Base-by-base conservation (phyloP, 345 rosid genomes). In the Pugionium cornutum region DNA sequence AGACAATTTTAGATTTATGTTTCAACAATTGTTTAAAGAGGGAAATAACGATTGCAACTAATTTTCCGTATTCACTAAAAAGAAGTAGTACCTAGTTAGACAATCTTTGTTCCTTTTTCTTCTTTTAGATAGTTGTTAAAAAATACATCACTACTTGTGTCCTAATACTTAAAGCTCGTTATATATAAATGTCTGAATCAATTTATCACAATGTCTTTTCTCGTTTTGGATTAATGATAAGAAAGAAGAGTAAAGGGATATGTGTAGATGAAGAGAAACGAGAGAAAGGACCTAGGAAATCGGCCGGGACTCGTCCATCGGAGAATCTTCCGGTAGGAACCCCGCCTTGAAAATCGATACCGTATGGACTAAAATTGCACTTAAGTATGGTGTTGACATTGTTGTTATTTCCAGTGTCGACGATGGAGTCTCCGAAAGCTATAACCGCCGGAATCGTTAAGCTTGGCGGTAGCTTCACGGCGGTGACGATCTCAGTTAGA, bases 341-440 rank as follows among this genome's bases (percentile, higher is more conserved):
- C 64, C 78, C 75, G 25, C 80, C 83, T 36, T 18, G 9, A 64
- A 86, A 82, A 58, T 86, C 78, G 36, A 79, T 75, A 45, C 88
- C 91, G 9, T 86, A 81, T 0, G 88, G 91, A 2, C 39, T 78
- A 57, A 81, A 83, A 32, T 86, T 69, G 67, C 79, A 63, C 49
- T 78, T 86, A 18, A 50, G 60, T 0, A 75, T 2, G 1, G 88
- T 83, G 4, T 57, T 39, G 30, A 83, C 31, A 33, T 66, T 0
- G 70, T 86, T 86, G 67, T 86, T 86, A 70, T 78, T 86, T 28
- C 88, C 91, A 0, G 91, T 69, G 66, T 86, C 91, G 4, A 78
- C 77, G 4, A 82, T 67, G 5, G 88, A 86, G 58, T 86, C 86
- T 11, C 91, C 86, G 25, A 83, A 83, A 70, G 67, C 80, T 4